Base-by-base conservation (phyloP, 108 stramenopile genomes). In the Fragilaria crotonensis region DNA sequence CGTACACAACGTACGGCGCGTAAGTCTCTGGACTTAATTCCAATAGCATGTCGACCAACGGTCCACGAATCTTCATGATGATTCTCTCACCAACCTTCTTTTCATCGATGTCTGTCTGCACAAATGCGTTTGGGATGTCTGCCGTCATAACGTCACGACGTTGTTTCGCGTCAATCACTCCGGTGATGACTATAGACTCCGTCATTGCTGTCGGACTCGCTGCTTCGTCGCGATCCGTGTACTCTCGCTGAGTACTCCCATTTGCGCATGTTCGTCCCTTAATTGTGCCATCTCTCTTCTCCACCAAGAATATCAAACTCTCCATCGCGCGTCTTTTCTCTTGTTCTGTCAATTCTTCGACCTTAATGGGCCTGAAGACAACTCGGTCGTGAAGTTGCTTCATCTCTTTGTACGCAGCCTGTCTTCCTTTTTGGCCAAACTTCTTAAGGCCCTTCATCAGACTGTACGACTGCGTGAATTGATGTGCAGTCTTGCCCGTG, bases 101-200 rank as follows among this genome's bases (percentile, higher is more conserved):
- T 27, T 61, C 72, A 0, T 64, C 57, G 9, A 63, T 52, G 21
- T 50, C 27, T 17, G 73, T 68, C 48, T 80, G 74, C 2, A 80
- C 33, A 54, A 80, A 80, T 14, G 75, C 68, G 33, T 53, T 53
- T 3, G 75, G 75, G 11, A 80, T 52, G 32, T 80, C 79, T 22
- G 48, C 25, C 11, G 61, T 60, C 17, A 49, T 52, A 0, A 73
- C 59, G 19, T 80, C 69, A 32, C 79, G 33, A n/a, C 48, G 23
- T 63, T 80, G 69, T 3, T 64, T 29, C 17, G 79, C 72, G 50
- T 77, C 72, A 33, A 77, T 74, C 5, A 60, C 52, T 11, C 64
- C 54, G n/a, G 72, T 66, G 21, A 73, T 20, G 17, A 80, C 47
- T 5, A 79, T 23, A 5, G 46, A 20, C 29, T 76, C 71, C n/a